A percentile compares a stretch with the other conserved stretches of the same genome.
Conservation (phyloP, 148 eudicot genomes). For the Euryodendron excelsum region DNA sequence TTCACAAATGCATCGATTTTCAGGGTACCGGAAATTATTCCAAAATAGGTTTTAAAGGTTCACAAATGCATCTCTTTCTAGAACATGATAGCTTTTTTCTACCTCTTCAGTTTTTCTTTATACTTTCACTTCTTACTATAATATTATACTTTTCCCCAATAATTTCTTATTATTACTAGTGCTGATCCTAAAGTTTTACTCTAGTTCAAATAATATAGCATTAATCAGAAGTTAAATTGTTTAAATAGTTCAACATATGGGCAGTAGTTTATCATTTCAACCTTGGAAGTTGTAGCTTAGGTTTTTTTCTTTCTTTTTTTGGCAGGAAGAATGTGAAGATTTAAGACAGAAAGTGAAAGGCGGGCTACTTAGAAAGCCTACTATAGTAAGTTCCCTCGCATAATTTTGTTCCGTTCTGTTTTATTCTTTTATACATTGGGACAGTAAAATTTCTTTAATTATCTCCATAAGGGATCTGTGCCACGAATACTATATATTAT, state of each 20-base stretch:
- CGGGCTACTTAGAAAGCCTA: slow-evolving; percentile 51
- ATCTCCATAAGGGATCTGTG: not conserved
- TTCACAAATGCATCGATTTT: too few relatives aligned
- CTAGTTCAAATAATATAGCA: not conserved
- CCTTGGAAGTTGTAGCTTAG: not conserved
- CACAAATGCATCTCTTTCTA: too few relatives aligned
- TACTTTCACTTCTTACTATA: too few relatives aligned
- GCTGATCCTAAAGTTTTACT: not conserved
- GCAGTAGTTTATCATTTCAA: not conserved
- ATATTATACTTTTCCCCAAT: not conserved
- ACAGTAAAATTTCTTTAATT: too few relatives aligned
- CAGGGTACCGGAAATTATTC: too few relatives aligned
- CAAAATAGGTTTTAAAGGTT: too few relatives aligned
- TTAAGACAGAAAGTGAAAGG: slow-evolving; percentile 43
- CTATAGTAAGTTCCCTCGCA: slow-evolving; percentile 48
- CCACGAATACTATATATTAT: not conserved
- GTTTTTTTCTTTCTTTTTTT: slow-evolving; percentile 7
- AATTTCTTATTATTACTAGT: not conserved
- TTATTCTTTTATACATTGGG: not conserved
- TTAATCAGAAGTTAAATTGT: not conserved
- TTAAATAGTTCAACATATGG: not conserved
- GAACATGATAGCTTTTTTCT: too few relatives aligned
- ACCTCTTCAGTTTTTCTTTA: too few relatives aligned
- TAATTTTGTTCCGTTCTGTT: not conserved
- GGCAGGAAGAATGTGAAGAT: slow-evolving; percentile 63